phyloP scores from a whole-genome alignment of 306 rosid genomes.

The Malus fusca region DNA sequence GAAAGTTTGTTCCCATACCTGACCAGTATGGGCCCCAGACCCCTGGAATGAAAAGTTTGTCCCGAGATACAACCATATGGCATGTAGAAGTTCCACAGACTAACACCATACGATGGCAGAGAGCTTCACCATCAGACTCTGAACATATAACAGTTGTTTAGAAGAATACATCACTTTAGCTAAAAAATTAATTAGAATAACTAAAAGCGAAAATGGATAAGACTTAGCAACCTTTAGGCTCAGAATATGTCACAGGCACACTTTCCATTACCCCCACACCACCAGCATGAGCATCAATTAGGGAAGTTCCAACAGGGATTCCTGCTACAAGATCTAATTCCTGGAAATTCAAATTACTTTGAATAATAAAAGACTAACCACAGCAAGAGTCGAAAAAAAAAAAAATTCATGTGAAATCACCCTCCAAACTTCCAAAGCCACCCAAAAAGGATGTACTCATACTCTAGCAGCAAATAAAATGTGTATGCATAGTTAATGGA shows the following conservation, averaged over 20 bases:
- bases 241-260: slow-evolving; percentile 40
- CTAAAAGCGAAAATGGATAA: neutral
- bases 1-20: slow-evolving; percentile 37
- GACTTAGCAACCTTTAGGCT: slow-evolving; percentile 43
- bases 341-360: slow-evolving; percentile 48
- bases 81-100: slow-evolving; percentile 99
- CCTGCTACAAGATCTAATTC: slow-evolving; percentile 82
- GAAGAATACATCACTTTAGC: slow-evolving; percentile 11
- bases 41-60: slow-evolving; percentile 89
- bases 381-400: neutral
- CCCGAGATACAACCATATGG: slow-evolving; percentile 82
- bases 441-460: slow-evolving; percentile 1
- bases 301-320: slow-evolving; percentile 88
- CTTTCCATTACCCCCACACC: slow-evolving; percentile 97
- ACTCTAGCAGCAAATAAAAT: slow-evolving; percentile 27
- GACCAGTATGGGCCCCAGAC: slow-evolving; percentile 99
- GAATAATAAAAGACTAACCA: slow-evolving; percentile 7
- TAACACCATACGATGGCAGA: slow-evolving; percentile 70
- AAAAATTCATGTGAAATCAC: slow-evolving; percentile 23
- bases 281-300: slow-evolving; percentile 98
- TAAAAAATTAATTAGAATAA: slow-evolving; percentile 11
- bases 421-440: slow-evolving; percentile 25
- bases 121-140: slow-evolving; percentile 56
- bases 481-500: slow-evolving; percentile 21
- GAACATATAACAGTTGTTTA: slow-evolving; percentile 14